Conservation (phyloP, 257 asterid genomes). For the Solanum dulcamara region DNA sequence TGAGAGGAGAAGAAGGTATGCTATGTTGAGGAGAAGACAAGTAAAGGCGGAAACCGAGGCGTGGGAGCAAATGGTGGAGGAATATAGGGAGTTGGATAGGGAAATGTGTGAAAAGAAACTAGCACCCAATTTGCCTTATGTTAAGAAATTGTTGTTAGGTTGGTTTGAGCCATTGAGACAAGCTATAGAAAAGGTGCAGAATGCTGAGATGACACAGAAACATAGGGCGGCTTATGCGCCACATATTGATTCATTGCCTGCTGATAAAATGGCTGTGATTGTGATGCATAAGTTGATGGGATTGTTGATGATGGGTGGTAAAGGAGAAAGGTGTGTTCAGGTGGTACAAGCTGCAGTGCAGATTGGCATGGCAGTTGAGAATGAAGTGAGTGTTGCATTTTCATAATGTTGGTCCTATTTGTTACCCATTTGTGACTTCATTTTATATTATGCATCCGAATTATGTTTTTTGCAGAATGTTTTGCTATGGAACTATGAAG, state of each 20-base stretch:
- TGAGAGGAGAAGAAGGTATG: conserved; percentile 69
- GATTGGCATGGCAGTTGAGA: conserved; percentile 73
- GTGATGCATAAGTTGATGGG: conserved; percentile 95
- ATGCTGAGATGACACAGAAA: conserved; percentile 41
- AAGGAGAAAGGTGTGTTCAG: conserved; percentile 65
- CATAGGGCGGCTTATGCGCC: conserved; percentile 64
- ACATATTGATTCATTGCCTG: conserved; percentile 55
- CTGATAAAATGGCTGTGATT: conserved; percentile 88
- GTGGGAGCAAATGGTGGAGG: conserved; percentile 87
- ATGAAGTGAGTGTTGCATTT: conserved; percentile 52
- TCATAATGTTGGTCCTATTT: not conserved
- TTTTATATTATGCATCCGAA: not conserved
- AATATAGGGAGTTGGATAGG: conserved; percentile 74
- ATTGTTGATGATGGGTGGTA: conserved; percentile 81
- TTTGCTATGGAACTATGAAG: not conserved
- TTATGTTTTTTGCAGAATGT: not conserved
- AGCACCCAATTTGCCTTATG: conserved; percentile 83
- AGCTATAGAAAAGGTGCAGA: conserved; percentile 75
- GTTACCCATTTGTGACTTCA: not conserved
- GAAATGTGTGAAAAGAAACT: conserved; percentile 90
- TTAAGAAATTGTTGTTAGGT: conserved; percentile 69
- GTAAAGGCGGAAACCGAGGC: conserved; percentile 83
- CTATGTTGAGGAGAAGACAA: conserved; percentile 62
- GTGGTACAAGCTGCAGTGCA: conserved; percentile 89
- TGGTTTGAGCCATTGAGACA: conserved; percentile 89